Base-by-base conservation (phyloP, 192 early-diverging fungal genomes). In the Entomortierella beljakovae region DNA sequence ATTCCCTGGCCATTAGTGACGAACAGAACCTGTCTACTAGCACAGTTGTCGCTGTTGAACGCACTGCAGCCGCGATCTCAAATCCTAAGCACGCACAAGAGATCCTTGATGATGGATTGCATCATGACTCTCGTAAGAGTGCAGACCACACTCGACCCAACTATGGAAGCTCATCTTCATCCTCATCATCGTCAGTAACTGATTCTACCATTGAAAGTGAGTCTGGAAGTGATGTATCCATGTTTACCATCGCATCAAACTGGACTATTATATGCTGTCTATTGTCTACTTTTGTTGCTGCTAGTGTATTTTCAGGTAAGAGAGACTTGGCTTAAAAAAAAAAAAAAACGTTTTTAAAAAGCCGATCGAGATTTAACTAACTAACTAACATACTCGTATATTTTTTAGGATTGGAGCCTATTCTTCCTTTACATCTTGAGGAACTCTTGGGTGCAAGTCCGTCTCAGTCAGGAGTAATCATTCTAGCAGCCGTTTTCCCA, bases 401-500 rank as follows among this genome's bases (percentile, higher is more conserved):
- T 46, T 3, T 37, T 20, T 22, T 57, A 82, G 83, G 87, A 5
- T 67, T 89, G 52, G 88, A 90, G 52, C 89, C 89, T 7, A 83
- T 84, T 34, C 53, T 90, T 11, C 87, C 89, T 1, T 64, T 90
- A 20, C 82, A 89, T 54, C 62, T 89, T 18, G 58, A 76, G 50
- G 64, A 82, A 2, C 25, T 71, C 0, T 80, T 84, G 40, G 56
- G 79, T 26, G 83, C 82, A 0, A 56, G 70, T 7, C 61, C 83
- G n/a, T 79, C 82, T 2, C 64, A 74, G 18, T 80, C 89, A 37
- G 87, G 90, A 4, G 52, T 92, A 11, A 81, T 95, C 23, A 91
- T 92, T 66, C 83, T 89, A 2, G 83, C 91, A 1, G 84, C 94
- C 49, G 88, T 93, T 6, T 73, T 93, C 25, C 93, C 93, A 23